phyloP scores from a whole-genome alignment of 352 stramenopile genomes.

The Plasmopara halstedii region DNA sequence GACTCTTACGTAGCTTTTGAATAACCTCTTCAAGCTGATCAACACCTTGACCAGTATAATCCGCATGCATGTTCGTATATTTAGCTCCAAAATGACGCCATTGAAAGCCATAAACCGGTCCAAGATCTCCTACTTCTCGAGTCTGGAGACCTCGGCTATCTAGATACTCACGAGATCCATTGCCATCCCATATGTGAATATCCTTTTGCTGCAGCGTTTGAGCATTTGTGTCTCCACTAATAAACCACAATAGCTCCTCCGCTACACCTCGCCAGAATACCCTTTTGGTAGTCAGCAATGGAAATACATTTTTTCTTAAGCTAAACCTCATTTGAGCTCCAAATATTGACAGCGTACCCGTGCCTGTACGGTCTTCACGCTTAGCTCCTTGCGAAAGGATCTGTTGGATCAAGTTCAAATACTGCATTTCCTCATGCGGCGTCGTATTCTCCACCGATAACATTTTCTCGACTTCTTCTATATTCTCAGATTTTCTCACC shows the following conservation, averaged over 20 bases:
- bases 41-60: slow-evolving; percentile 97
- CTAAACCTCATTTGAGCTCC: slow-evolving; percentile 95
- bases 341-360: slow-evolving; percentile 98
- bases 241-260: slow-evolving; percentile 99
- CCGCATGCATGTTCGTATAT: slow-evolving; percentile 96
- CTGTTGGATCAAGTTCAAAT: slow-evolving; percentile 92
- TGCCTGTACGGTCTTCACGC: slow-evolving; percentile 96
- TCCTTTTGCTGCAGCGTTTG: slow-evolving; percentile 95
- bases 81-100: slow-evolving; percentile 99
- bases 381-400: slow-evolving; percentile 92
- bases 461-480: neutral
- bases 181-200: slow-evolving; percentile 99
- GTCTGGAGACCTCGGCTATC: slow-evolving; percentile 89
- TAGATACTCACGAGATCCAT: slow-evolving; percentile 94
- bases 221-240: slow-evolving; percentile 95
- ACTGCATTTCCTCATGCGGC: slow-evolving; percentile 63
- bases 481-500: slow-evolving; percentile 15
- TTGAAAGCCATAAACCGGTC: slow-evolving; percentile 96
- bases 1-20: slow-evolving; percentile 96
- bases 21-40: slow-evolving; percentile 98
- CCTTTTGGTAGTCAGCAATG: slow-evolving; percentile 98
- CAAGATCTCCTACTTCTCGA: slow-evolving; percentile 96
- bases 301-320: slow-evolving; percentile 92
- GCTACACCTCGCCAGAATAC: slow-evolving; percentile 99
- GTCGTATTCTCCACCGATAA: slow-evolving; percentile 8